phyloP scores from a whole-genome alignment of 768 basidiomycete genomes.

The Lactarius indigo region DNA sequence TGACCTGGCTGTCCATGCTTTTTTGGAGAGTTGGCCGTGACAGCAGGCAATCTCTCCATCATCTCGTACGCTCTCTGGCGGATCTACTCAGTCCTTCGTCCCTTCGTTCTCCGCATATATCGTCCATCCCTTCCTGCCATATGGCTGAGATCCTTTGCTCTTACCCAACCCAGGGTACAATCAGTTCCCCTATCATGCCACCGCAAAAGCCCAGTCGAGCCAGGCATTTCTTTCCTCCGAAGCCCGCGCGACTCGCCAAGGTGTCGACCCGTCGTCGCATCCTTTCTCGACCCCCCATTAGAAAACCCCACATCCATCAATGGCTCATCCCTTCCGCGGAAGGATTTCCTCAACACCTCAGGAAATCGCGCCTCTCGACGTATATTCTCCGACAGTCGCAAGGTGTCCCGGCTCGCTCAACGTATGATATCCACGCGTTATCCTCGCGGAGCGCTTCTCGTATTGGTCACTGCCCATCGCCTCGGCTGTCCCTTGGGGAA shows the following conservation, averaged over 20 bases:
- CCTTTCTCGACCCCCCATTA: background rate
- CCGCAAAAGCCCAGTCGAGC: background rate
- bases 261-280: background rate
- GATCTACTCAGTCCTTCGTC: constrained; percentile 28
- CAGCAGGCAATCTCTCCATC: constrained; percentile 48
- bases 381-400: constrained; percentile 21
- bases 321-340: background rate
- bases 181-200: constrained; percentile 3
- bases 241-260: background rate
- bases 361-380: background rate
- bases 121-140: constrained; percentile 21
- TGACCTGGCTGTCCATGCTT: constrained; percentile 68
- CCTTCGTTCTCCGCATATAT: constrained; percentile 17
- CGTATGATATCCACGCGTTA: constrained; percentile 4
- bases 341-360: background rate
- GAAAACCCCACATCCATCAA: constrained; percentile 4
- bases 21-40: constrained; percentile 58
- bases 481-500: constrained; percentile 50
- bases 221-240: background rate
- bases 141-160: constrained; percentile 28
- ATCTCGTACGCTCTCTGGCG: constrained; percentile 27
- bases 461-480: constrained; percentile 46
- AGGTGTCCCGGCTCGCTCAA: constrained; percentile 18
- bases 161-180: constrained; percentile 7
- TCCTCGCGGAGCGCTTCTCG: constrained; percentile 42